Evolutionary conservation across 345 rosid species (phyloP).

Genomic region (Leavenworthia alabamica): DNA sequence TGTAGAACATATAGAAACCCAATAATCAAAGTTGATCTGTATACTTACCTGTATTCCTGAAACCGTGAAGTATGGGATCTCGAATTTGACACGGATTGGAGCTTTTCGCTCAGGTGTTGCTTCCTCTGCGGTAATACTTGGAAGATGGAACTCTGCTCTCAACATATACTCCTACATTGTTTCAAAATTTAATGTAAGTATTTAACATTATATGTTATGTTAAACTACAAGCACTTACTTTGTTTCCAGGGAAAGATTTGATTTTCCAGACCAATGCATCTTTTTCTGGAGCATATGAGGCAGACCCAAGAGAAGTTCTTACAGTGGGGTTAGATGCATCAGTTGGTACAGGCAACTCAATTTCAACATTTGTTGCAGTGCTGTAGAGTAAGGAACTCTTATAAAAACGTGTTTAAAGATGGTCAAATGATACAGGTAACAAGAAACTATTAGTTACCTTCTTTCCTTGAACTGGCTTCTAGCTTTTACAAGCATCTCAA

Average conservation of each 20-base stretch:
- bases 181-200: constrained; percentile 1
- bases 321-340: constrained; percentile 67
- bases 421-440: background rate
- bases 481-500: constrained; percentile 62
- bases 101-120: constrained; percentile 76
- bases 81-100: constrained; percentile 87
- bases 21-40: background rate
- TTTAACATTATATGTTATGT: background rate
- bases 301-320: constrained; percentile 73
- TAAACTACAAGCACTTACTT: constrained; percentile 31
- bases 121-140: constrained; percentile 83
- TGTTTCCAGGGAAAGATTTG: constrained; percentile 64
- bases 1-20: background rate
- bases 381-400: constrained; percentile 30
- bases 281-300: constrained; percentile 69
- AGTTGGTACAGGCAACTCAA: constrained; percentile 64
- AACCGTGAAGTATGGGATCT: constrained; percentile 90
- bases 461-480: constrained; percentile 71
- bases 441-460: constrained; percentile 36
- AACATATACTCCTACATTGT: constrained; percentile 61
- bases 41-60: constrained; percentile 73
- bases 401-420: background rate
- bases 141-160: constrained; percentile 87
- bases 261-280: constrained; percentile 78
- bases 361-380: constrained; percentile 71